Percentiles rank a stretch among this genome's conserved stretches.
Conservation (phyloP, 2,329 filamentous ascomycete genomes). For the Pseudogymnoascus sp. region DNA sequence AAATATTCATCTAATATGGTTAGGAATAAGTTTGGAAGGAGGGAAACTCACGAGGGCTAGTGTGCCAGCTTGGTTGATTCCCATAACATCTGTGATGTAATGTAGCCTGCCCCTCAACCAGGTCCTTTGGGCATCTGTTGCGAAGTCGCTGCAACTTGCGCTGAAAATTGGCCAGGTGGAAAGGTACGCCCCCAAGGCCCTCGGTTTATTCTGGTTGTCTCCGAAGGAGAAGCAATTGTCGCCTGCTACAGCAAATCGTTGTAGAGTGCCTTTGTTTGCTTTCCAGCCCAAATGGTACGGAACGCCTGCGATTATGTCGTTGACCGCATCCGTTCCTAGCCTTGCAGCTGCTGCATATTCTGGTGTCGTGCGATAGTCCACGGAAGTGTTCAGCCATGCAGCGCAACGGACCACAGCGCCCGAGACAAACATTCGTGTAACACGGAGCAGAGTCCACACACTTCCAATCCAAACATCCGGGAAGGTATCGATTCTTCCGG, state of each 20-base stretch:
- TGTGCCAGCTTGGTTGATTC: conserved; percentile 50
- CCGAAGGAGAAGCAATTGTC: conserved; percentile 40
- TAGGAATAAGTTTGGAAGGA: neutral
- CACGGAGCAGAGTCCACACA: conserved; percentile 48
- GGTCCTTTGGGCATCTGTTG: conserved; percentile 48
- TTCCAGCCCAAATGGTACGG: conserved; percentile 56
- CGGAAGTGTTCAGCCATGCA: conserved; percentile 51
- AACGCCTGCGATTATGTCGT: conserved; percentile 52
- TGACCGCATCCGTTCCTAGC: conserved; percentile 44
- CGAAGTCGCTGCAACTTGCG: conserved; percentile 47
- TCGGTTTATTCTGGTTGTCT: conserved; percentile 38
- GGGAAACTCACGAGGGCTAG: conserved; percentile 40
- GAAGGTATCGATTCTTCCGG: conserved; percentile 52
- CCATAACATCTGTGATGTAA: conserved; percentile 47
- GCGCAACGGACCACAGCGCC: conserved; percentile 50
- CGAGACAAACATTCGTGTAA: conserved; percentile 45
- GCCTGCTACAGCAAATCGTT: conserved; percentile 23
- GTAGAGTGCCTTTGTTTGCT: conserved; percentile 34
- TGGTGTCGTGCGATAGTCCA: conserved; percentile 54
- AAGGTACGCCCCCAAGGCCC: conserved; percentile 51
- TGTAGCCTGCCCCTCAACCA: conserved; percentile 47
- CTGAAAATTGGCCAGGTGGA: conserved; percentile 50
- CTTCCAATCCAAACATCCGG: conserved; percentile 50
- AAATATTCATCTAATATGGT: neutral
- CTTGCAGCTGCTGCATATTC: conserved; percentile 50